Evolutionary conservation across 2,329 filamentous ascomycete genomes (phyloP), one percentile per base, ranked within the genome.

Genomic region (Parasarocladium wereldwijsianum): DNA sequence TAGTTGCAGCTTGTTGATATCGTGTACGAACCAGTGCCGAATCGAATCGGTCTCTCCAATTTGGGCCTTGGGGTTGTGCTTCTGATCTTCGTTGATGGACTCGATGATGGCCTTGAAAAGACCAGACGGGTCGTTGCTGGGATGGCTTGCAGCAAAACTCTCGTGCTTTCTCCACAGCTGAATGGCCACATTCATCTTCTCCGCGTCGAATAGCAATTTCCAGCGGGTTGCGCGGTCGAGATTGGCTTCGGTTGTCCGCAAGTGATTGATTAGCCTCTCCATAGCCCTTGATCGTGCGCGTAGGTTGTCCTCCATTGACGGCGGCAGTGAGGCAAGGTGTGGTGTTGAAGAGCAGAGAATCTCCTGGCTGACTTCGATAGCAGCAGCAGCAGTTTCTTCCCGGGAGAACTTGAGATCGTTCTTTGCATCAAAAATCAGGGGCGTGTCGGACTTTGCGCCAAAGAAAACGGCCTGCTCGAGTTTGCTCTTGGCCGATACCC

Each of bases 381-480:
- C 84, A 7, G 90, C 90, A 35, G 67, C 57, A 35, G 81, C 76
- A 16, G 92, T 66, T 42, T 93, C 82, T 15, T 70, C 60, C 12
- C 66, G 54, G 0, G 71, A 62, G 39, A 90, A 93, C 4, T 66
- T 62, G 26, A 76, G 59, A 32, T 75, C 72, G 22, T 70, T 62
- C 38, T 71, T 70, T 24, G 75, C 68, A 24, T 77, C 70, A 43
- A 98, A 84, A 37, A 85, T 75, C n/a, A 98, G 57, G n/a, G 87
- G 80, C 43, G 85, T 96, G 44, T 82, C 74, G 37, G 76, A 67
- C 46, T 81, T 74, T 27, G 72, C 73, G 2, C 86, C 86, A 47
- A 84, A 96, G 54, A 94, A 96, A 1, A 96, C 80, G 3, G 86
- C 86, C 55, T 98, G 86, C 46, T 94, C 84, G 23, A 98, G 66